Conservation (phyloP, 2,329 filamentous ascomycete genomes). For the Epicoccum nigrum region DNA sequence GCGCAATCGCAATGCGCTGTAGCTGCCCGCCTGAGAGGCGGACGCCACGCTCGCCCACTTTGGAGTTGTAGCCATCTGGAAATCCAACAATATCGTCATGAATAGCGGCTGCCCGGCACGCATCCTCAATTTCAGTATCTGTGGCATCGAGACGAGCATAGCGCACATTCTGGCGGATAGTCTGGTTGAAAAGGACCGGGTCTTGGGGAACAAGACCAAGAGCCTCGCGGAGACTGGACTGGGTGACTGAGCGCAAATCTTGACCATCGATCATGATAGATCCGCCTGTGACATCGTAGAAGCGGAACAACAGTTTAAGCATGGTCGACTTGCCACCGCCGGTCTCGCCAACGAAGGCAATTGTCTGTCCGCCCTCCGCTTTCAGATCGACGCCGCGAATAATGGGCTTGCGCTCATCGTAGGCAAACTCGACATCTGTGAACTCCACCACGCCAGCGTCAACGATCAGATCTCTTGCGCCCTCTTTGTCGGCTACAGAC, state of each 20-base stretch:
- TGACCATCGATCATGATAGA: slow-evolving; percentile 64
- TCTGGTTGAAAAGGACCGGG: slow-evolving; percentile 67
- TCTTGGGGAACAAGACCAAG: slow-evolving; percentile 71
- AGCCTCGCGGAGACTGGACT: slow-evolving; percentile 62
- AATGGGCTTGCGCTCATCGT: slow-evolving; percentile 60
- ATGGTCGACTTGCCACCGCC: slow-evolving; percentile 69
- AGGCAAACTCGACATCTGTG: slow-evolving; percentile 61
- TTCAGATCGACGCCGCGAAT: slow-evolving; percentile 58
- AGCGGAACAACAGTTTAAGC: slow-evolving; percentile 65
- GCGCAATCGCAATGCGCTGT: slow-evolving; percentile 71
- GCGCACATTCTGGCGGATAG: slow-evolving; percentile 68
- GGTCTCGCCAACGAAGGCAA: slow-evolving; percentile 67
- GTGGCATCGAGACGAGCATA: slow-evolving; percentile 68
- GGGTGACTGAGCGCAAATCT: slow-evolving; percentile 64
- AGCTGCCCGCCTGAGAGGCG: slow-evolving; percentile 68
- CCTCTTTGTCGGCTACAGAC: slow-evolving; percentile 55
- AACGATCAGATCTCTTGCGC: slow-evolving; percentile 50
- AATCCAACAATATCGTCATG: slow-evolving; percentile 69
- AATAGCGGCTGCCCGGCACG: slow-evolving; percentile 66
- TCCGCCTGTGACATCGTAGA: slow-evolving; percentile 64
- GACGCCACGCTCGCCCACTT: slow-evolving; percentile 50
- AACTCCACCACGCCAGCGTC: slow-evolving; percentile 60
- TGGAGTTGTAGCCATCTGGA: slow-evolving; percentile 51
- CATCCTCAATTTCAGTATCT: slow-evolving; percentile 64
- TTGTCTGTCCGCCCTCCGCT: slow-evolving; percentile 59